Percentiles rank a stretch among this genome's conserved stretches.
Conservation (phyloP, 176 grass and related monocot genomes). For the Cenchrus fungigraminus region DNA sequence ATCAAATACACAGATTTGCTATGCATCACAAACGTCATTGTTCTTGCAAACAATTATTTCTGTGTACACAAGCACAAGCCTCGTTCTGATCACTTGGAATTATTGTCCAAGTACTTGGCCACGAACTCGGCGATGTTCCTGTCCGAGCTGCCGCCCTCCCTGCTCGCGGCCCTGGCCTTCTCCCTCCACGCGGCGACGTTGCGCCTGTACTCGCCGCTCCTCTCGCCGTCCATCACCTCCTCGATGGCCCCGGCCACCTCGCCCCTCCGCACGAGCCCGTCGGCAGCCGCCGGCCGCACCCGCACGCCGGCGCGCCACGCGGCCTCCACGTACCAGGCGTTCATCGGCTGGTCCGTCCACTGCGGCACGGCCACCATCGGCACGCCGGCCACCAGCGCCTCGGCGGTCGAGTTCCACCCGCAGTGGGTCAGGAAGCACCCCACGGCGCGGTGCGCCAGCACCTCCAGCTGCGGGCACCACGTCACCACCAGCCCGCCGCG, state of each 20-base stretch:
- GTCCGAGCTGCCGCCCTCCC: constrained; percentile 68
- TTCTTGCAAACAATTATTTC: no score
- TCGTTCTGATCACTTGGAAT: neutral
- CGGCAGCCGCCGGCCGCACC: constrained; percentile 25
- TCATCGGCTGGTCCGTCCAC: constrained; percentile 85
- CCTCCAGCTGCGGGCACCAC: constrained; percentile 81
- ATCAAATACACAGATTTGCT: no score
- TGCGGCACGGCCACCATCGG: constrained; percentile 63
- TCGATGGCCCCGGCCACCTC: constrained; percentile 42
- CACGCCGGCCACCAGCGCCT: constrained; percentile 44
- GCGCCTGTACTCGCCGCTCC: constrained; percentile 48
- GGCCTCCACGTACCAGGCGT: constrained; percentile 79
- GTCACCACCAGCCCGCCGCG: constrained; percentile 46
- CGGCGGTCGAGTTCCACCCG: constrained; percentile 86
- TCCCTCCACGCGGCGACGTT: constrained; percentile 53
- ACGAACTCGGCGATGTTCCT: constrained; percentile 69
- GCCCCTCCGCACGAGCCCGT: constrained; percentile 38
- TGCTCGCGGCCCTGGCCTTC: constrained; percentile 43
- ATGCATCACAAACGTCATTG: no score
- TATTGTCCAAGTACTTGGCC: constrained; percentile 41
- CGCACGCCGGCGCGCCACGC: constrained; percentile 66
- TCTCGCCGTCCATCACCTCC: constrained; percentile 57
- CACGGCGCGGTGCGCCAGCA: constrained; percentile 63
- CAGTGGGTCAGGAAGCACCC: constrained; percentile 89
- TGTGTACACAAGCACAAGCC: neutral